These are phyloP conservation scores for Ophiostoma populinum DNA, from an alignment of 2,329 filamentous ascomycete genomes.

Conservation along the genomic window DNA sequence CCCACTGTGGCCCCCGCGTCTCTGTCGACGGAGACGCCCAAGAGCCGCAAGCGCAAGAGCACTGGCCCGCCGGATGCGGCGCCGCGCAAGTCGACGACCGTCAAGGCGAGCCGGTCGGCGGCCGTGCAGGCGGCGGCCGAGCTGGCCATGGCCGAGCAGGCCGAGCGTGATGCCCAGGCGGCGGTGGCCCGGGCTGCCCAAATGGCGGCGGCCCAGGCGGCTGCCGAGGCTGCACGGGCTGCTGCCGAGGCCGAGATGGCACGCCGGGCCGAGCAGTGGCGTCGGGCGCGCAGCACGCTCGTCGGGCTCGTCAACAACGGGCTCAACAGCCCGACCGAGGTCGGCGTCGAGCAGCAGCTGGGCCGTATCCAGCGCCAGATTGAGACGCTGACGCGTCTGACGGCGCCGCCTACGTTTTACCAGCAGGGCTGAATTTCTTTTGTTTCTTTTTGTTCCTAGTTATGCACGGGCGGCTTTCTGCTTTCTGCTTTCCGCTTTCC, in stretches of 20 bases:
- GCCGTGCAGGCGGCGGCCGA: not conserved
- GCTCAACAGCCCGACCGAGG: constrained; percentile 32
- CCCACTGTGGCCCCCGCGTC: constrained; percentile 7
- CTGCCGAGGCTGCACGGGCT: constrained; percentile 10
- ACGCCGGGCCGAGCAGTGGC: constrained; percentile 34
- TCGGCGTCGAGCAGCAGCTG: no score
- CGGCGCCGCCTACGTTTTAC: no score
- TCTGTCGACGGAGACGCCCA: constrained; percentile 16
- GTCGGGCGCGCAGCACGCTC: constrained; percentile 45
- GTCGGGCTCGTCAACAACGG: constrained; percentile 35
- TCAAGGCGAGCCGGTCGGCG: no score
- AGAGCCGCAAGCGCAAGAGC: constrained; percentile 43
- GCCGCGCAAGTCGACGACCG: constrained; percentile 16
- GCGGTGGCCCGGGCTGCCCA: not conserved
- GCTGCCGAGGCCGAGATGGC: constrained; percentile 20
- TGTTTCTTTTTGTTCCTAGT: no score
- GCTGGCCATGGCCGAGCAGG: no score
- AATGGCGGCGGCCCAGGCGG: not conserved
- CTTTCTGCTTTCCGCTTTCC: no score
- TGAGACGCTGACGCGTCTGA: no score
- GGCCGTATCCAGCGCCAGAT: no score
- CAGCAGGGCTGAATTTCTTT: no score
- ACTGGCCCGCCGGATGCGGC: constrained; percentile 11
- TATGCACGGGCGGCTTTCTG: no score
- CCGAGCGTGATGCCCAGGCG: not conserved